phyloP scores from a whole-genome alignment of 305 asterid species.

The Rubia tinctorum region DNA sequence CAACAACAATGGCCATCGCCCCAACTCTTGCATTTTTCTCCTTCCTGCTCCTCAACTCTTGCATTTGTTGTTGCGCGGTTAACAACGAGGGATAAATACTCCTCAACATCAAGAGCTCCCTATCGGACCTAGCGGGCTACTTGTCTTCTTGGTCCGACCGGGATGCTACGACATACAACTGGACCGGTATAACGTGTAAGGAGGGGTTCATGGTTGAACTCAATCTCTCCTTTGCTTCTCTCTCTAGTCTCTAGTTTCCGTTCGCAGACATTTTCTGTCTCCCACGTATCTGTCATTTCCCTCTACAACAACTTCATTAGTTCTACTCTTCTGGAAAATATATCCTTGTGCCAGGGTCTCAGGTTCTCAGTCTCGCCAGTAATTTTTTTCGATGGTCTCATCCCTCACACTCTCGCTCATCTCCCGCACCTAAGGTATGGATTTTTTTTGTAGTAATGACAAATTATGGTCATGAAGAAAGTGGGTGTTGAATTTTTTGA shows the following conservation, averaged over 20 bases:
- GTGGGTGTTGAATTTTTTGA: background rate
- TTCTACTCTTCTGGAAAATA: conserved; percentile 44
- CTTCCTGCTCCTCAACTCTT: no score
- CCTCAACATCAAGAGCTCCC: no score
- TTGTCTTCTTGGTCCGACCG: no score
- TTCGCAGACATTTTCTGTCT: conserved; percentile 42
- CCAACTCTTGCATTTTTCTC: no score
- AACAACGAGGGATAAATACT: no score
- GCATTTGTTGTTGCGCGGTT: no score
- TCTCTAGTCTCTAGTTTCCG: conserved; percentile 58
- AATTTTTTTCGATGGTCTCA: conserved; percentile 53
- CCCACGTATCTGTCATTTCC: conserved; percentile 38
- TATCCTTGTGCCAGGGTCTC: conserved; percentile 56
- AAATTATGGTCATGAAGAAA: background rate
- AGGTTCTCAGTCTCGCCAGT: conserved; percentile 57
- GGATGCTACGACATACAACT: conserved; percentile 37
- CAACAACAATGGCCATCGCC: no score
- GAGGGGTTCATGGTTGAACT: conserved; percentile 39
- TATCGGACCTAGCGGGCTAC: no score
- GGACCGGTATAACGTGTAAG: conserved; percentile 72
- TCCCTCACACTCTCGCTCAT: conserved; percentile 56
- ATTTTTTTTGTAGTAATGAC: background rate
- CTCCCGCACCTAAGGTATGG: conserved; percentile 70
- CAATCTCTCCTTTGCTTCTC: conserved; percentile 36
- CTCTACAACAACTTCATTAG: conserved; percentile 48